Evolutionary conservation across 768 basidiomycete genomes (phyloP).

Genomic region (Suillus weaverae): DNA sequence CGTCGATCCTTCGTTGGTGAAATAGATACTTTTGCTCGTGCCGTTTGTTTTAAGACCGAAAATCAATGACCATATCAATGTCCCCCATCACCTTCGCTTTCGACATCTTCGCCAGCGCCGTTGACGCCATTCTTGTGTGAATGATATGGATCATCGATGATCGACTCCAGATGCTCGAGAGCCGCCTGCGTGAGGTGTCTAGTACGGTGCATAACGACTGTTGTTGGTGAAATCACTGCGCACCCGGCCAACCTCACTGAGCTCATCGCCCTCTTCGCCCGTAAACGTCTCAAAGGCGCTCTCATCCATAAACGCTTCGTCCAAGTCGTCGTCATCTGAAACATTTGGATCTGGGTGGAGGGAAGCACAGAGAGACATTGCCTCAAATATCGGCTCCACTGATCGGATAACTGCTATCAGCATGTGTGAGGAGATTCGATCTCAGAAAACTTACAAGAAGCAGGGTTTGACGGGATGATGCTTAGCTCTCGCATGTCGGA

Average conservation of each 20-base stretch:
- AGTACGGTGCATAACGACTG: constrained; percentile 84
- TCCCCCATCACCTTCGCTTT: constrained; percentile 10
- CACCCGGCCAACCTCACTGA: constrained; percentile 90
- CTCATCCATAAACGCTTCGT: constrained; percentile 56
- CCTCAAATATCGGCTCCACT: constrained; percentile 87
- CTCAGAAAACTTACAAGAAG: constrained; percentile 53
- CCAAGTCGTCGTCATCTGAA: constrained; percentile 47
- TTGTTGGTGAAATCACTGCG: constrained; percentile 84
- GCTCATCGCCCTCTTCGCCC: constrained; percentile 61
- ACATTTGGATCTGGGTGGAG: constrained; percentile 71
- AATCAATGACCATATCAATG: neutral
- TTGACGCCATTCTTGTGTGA: constrained; percentile 16
- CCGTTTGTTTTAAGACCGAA: neutral
- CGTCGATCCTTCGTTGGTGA: neutral
- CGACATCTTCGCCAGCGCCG: constrained; percentile 14
- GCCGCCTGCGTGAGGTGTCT: constrained; percentile 69
- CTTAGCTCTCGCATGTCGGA: constrained; percentile 75
- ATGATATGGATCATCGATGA: constrained; percentile 59
- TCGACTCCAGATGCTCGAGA: constrained; percentile 78
- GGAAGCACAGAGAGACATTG: constrained; percentile 82
- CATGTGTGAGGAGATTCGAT: constrained; percentile 1
- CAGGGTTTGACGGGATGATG: constrained; percentile 62
- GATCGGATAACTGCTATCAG: constrained; percentile 6
- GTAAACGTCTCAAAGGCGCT: constrained; percentile 52
- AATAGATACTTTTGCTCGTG: constrained; percentile 3